Evolutionary conservation across 2,329 filamentous ascomycete genomes (phyloP), one percentile per base, ranked within the genome.

Genomic region (Diaporthe australafricana): DNA sequence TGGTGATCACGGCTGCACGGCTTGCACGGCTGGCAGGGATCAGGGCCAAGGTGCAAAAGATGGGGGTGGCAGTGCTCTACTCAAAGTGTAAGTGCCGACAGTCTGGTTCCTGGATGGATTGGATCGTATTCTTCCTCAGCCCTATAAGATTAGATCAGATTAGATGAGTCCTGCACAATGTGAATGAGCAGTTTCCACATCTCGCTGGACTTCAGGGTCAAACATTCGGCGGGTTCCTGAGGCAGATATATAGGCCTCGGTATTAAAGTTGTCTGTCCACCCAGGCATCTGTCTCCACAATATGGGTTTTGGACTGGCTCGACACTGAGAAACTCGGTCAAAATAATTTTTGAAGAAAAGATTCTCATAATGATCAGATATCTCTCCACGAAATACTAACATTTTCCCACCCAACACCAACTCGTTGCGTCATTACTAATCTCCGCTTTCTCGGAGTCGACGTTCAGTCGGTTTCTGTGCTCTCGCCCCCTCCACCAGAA

Each of bases 51-150:
- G 63, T 32, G 22, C 14, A 42, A 55, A 72, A 27, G 65, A 69
- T 69, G 72, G 69, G 69, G 69, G 69, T 73, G 72, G 72, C 72
- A 73, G 72, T 73, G 72, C 56, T 62, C 50, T 20, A 57, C 52
- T 42, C 47, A 35, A 16, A 32, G 45, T 40, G 22, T 53, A n/a
- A 16, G 50, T 60, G 42, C 67, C 45, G 60, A 50, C 60, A 30
- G 45, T 50, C 45, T 57, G 57, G 67, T 47, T 70, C 35, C 71
- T 70, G 35, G 45, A 70, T 65, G 45, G 56, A 60, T 50, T 50
- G 25, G 63, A 52, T 70, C 14, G 40, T 47, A 60, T 62, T 32
- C 55, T 55, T 69, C 67, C 68, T 72, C 72, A 69, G 72, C 72
- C 72, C 69, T 73, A 68, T 11, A 17, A 63, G 50, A 35, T 35